phyloP scores from a whole-genome alignment of 176 grass and related monocot species.

The Hsuehochloa calcarea region DNA sequence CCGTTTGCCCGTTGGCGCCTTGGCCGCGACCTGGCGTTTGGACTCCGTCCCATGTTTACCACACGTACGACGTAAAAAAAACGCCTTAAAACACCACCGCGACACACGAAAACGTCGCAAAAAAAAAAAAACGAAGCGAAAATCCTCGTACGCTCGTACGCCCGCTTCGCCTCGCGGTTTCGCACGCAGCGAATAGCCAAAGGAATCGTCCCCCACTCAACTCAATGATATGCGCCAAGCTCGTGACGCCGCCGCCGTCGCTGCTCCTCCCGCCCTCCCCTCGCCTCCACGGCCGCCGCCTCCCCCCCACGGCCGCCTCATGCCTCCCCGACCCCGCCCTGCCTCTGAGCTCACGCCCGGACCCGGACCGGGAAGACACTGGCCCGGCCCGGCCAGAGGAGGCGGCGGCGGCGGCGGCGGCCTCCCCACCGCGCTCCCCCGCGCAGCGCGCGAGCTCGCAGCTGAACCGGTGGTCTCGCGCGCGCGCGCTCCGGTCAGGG shows the following conservation, averaged over 20 bases:
- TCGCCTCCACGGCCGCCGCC: constrained; percentile 3
- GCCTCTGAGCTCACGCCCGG: background rate
- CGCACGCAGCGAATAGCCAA: background rate
- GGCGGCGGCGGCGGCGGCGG: background rate
- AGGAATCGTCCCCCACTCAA: background rate
- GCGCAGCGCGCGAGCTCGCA: constrained; percentile 33
- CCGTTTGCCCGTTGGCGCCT: background rate
- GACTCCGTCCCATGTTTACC: background rate
- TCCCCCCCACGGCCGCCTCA: background rate
- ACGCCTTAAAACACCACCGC: background rate
- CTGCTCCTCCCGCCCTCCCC: constrained; percentile 25
- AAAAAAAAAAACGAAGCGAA: background rate
- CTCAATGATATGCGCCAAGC: constrained; percentile 24
- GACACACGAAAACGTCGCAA: background rate
- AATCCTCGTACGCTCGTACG: background rate
- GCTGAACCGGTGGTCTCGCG: constrained; percentile 70
- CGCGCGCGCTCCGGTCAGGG: constrained; percentile 63
- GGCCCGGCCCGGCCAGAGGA: background rate
- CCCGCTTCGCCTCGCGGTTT: background rate
- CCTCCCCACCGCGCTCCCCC: constrained; percentile 21
- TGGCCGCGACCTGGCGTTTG: background rate
- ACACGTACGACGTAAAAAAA: background rate
- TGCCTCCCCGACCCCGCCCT: constrained; percentile 20
- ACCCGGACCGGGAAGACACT: background rate
- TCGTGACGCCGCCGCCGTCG: constrained; percentile 25